Base-by-base conservation (phyloP, 2,329 filamentous ascomycete species). In the Rhinocladiella mackenziei region DNA sequence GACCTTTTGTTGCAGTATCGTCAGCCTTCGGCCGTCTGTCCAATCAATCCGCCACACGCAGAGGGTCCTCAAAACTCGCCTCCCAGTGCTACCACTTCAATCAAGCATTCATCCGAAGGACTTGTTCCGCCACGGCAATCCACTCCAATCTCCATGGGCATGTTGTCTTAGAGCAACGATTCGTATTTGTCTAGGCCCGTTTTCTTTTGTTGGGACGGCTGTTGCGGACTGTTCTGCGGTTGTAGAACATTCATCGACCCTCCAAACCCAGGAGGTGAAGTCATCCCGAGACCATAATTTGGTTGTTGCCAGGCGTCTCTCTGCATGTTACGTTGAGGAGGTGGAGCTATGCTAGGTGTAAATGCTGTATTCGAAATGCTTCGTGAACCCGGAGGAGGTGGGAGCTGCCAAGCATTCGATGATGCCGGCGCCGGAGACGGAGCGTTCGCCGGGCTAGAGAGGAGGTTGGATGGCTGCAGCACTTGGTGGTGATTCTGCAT, bases 171-270 rank as follows among this genome's bases (percentile, higher is more conserved):
- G 47, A 78, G 57, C 50, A 79, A 65, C 60, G 75, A 78, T 54
- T 77, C 73, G 57, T 73, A 78, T 48, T 73, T 75, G 60, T 78
- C 75, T 45, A 78, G 57, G 1, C 74, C 75, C 43, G 61, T 60
- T 50, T 61, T 66, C 49, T 56, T 64, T 40, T 59, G 53, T 20
- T 47, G 45, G 30, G 54, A 48, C 13, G 57, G 49, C 37, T 59
- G 54, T n/a, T 52, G 41, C 11, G 43, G 43, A 40, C 51, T 56
- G 25, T 48, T 51, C 30, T 63, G 61, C 31, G 61, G 51, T 22
- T 29, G 47, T 34, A 43, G 13, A 6, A 45, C 22, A 15, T 37
- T 38, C 56, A 59, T 57, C 22, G 53, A 46, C 17, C 46, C 51
- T 35, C 50, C 41, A 15, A 54, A 45, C 15, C 50, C 46, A 28